A percentile compares a stretch with the other conserved stretches of the same genome.
Conservation (phyloP, 1,284 basidiomycete genomes). For the Papiliotrema fonsecae region DNA sequence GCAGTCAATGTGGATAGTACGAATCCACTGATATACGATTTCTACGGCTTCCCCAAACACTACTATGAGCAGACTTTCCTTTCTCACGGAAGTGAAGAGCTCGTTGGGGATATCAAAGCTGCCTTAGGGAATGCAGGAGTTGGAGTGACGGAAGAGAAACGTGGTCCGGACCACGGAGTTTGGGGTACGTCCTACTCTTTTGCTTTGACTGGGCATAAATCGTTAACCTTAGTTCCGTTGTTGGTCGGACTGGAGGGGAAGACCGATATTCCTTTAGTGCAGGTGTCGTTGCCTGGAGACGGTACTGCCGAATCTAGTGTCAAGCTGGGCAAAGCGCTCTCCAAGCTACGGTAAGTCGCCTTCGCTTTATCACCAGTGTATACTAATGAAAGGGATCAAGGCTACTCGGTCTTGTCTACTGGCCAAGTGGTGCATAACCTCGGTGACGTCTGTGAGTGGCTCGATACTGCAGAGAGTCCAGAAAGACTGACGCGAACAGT, state of each 20-base stretch:
- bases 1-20: slow-evolving; percentile 41
- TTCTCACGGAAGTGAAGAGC: slow-evolving; percentile 21
- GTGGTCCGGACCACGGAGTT: slow-evolving; percentile 51
- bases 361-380: background rate
- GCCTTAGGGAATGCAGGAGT: slow-evolving; percentile 33
- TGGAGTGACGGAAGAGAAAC: slow-evolving; percentile 18
- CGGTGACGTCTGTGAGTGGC: slow-evolving; percentile 35
- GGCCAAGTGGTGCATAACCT: slow-evolving; percentile 47
- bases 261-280: slow-evolving; percentile 44
- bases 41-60: slow-evolving; percentile 48
- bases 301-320: slow-evolving; percentile 33
- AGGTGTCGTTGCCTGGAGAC: slow-evolving; percentile 49
- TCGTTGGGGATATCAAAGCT: slow-evolving; percentile 28
- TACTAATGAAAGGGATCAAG: slow-evolving; percentile 23
- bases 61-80: slow-evolving; percentile 47
- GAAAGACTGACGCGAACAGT: slow-evolving; percentile 11
- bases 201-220: background rate
- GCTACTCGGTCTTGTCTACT: slow-evolving; percentile 40
- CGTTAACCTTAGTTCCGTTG: slow-evolving; percentile 43
- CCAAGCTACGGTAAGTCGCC: slow-evolving; percentile 25
- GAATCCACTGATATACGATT: slow-evolving; percentile 51
- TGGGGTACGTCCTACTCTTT: slow-evolving; percentile 33
- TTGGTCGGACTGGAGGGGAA: slow-evolving; percentile 43
- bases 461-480: too few species aligned
- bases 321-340: slow-evolving; percentile 47